Conservation (phyloP, 1,139 yeast genomes). For the Trichomonascaceae sp. region DNA sequence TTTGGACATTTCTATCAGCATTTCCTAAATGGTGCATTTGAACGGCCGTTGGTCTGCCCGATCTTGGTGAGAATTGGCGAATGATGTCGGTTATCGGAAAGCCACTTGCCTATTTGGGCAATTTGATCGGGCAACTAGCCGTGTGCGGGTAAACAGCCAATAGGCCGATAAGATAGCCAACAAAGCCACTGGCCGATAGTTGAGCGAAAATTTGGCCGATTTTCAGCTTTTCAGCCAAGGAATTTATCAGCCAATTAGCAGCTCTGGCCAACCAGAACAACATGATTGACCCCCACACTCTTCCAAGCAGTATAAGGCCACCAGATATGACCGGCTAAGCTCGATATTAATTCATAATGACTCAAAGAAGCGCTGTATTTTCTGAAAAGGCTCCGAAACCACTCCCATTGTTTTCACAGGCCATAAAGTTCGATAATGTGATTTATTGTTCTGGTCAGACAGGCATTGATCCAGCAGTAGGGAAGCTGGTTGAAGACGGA, state of each 20-base stretch:
- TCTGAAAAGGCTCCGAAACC: constrained; percentile 22
- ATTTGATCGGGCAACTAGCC: background rate
- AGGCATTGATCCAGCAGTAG: constrained; percentile 37
- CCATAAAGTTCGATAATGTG: constrained; percentile 43
- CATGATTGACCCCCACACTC: background rate
- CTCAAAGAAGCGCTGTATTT: background rate
- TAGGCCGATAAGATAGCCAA: background rate
- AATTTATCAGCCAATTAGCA: background rate
- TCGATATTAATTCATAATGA: background rate
- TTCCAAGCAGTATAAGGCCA: background rate
- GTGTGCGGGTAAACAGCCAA: background rate
- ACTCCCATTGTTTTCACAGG: constrained; percentile 39
- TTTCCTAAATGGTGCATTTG: background rate
- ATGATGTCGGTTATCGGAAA: background rate
- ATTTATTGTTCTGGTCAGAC: constrained; percentile 47
- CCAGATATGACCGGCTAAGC: background rate
- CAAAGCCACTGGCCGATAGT: background rate
- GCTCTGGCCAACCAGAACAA: background rate
- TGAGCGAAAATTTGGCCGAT: background rate
- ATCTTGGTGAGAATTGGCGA: background rate
- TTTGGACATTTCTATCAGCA: background rate
- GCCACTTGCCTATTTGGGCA: background rate
- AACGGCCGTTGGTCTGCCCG: background rate
- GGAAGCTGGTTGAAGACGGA: constrained; percentile 26
- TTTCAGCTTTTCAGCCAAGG: background rate